Percentiles rank a stretch among this genome's conserved stretches.
Conservation (phyloP, 148 eudicot species). For the Nyssa sinensis region DNA sequence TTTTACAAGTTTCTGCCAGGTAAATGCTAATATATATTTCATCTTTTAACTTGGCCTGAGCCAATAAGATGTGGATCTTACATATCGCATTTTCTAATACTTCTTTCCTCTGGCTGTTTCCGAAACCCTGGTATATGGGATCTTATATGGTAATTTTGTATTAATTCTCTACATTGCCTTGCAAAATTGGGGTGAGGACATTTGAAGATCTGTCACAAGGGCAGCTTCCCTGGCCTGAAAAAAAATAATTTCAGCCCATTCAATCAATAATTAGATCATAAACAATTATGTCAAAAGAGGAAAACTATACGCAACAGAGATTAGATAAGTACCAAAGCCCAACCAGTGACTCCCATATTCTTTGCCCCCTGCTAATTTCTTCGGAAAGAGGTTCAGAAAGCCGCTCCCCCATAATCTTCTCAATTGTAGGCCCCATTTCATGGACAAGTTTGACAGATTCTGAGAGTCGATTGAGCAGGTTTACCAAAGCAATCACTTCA, state of each 20-base stretch:
- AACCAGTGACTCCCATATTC: slow-evolving; percentile 33
- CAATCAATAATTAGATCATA: no score
- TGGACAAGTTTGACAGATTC: slow-evolving; percentile 51
- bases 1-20: neutral
- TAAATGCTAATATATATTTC: neutral
- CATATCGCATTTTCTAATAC: neutral
- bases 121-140: neutral
- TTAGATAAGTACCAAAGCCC: slow-evolving; percentile 25
- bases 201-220: slow-evolving; percentile 9
- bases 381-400: slow-evolving; percentile 26
- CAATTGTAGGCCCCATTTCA: slow-evolving; percentile 40
- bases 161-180: slow-evolving; percentile 4
- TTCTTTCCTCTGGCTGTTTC: neutral
- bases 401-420: slow-evolving; percentile 27
- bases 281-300: no score
- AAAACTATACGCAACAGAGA: neutral
- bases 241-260: neutral
- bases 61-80: neutral
- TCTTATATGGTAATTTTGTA: neutral
- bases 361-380: slow-evolving; percentile 23
- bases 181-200: neutral
- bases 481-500: slow-evolving; percentile 59
- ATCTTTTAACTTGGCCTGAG: slow-evolving; percentile 6
- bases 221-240: slow-evolving; percentile 7
- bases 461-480: slow-evolving; percentile 53